Evolutionary conservation across 345 rosid genomes (phyloP).

Genomic region (Aquilaria sinensis): DNA sequence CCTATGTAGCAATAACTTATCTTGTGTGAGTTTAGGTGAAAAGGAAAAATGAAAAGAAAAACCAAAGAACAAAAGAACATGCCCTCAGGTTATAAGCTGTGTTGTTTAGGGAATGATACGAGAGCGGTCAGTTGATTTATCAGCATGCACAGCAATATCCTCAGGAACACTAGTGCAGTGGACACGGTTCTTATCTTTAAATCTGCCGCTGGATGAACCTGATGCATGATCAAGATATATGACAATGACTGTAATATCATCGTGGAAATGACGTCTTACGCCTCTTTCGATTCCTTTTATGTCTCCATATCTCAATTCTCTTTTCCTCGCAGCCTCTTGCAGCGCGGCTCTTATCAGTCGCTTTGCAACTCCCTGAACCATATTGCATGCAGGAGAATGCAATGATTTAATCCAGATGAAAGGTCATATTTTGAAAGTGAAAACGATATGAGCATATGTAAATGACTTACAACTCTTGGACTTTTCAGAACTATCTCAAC

Average conservation of each 20-base stretch:
- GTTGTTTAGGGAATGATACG: neutral
- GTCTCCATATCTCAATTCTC: conserved; percentile 40
- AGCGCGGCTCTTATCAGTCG: conserved; percentile 49
- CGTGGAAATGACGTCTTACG: conserved; percentile 53
- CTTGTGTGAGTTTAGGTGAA: neutral
- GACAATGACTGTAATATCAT: conserved; percentile 58
- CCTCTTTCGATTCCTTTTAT: conserved; percentile 41
- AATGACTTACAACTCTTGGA: conserved; percentile 33
- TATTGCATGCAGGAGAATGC: neutral
- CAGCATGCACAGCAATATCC: conserved; percentile 34
- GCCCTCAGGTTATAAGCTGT: neutral
- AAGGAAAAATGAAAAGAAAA: too few species aligned
- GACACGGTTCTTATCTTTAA: conserved; percentile 9
- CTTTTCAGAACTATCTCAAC: conserved; percentile 32
- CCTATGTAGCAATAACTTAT: neutral
- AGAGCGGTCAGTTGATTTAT: conserved; percentile 16
- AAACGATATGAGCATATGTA: neutral
- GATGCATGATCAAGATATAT: conserved; percentile 40
- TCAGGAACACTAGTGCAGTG: conserved; percentile 35
- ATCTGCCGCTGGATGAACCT: conserved; percentile 20
- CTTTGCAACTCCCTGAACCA: conserved; percentile 47
- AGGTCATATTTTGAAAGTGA: neutral
- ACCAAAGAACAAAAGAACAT: conserved; percentile 2
- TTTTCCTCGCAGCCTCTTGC: conserved; percentile 50
- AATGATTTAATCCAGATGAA: neutral